Conservation (phyloP, 768 basidiomycete species). For the Psilocybe tampanensis region DNA sequence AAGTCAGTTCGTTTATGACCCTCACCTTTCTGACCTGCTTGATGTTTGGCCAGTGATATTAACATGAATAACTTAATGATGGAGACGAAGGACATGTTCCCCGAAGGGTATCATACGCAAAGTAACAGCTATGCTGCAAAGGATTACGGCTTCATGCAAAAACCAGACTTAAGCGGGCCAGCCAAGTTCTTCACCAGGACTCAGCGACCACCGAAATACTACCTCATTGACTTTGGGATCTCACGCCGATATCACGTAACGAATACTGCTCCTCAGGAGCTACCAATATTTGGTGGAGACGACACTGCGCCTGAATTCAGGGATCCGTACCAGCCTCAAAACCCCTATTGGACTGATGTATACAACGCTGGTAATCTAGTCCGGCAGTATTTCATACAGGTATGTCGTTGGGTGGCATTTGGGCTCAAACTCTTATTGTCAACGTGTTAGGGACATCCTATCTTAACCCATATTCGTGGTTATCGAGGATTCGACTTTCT, state of each 20-base stretch:
- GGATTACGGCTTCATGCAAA: background rate
- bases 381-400: conserved; percentile 6
- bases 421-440: no score
- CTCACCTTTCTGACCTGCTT: no score
- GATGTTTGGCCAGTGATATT: no score
- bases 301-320: background rate
- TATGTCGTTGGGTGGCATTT: no score
- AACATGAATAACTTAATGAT: no score
- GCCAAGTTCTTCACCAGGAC: conserved; percentile 10
- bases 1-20: no score
- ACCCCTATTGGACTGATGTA: conserved; percentile 9
- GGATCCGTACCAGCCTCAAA: background rate
- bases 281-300: background rate
- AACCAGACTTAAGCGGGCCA: background rate
- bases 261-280: background rate
- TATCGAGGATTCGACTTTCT: background rate
- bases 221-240: conserved; percentile 16
- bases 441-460: background rate
- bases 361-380: conserved; percentile 10
- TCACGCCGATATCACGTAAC: conserved; percentile 1
- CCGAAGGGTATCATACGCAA: conserved; percentile 2
- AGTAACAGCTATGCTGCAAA: no score
- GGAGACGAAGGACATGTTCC: background rate
- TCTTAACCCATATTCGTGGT: background rate
- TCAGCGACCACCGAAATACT: conserved; percentile 12